These are phyloP conservation scores for Fraxinus americana DNA, from an alignment of 257 asterid species.

Conservation along the genomic window DNA sequence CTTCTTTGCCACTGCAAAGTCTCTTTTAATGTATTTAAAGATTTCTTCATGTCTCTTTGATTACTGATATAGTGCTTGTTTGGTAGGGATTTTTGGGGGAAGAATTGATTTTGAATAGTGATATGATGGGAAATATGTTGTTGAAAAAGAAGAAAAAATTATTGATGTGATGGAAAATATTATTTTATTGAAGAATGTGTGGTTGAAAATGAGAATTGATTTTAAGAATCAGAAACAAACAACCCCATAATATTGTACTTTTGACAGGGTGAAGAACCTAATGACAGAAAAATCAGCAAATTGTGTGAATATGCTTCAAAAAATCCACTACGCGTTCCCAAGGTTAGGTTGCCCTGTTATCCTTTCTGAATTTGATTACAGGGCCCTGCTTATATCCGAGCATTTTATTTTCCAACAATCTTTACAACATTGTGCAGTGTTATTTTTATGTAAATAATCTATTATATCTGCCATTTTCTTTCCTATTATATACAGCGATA, in stretches of 20 bases:
- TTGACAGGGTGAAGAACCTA: conserved; percentile 71
- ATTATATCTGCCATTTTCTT: neutral
- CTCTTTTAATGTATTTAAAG: conserved; percentile 1
- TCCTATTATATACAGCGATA: neutral
- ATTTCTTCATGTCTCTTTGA: conserved; percentile 8
- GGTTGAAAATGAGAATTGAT: too few species aligned
- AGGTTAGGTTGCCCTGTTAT: conserved; percentile 50
- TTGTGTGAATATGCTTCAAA: conserved; percentile 78
- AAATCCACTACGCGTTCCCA: conserved; percentile 80
- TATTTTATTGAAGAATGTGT: too few species aligned
- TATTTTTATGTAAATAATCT: neutral
- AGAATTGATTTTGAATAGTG: too few species aligned
- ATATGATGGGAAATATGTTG: too few species aligned
- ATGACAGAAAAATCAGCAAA: conserved; percentile 69
- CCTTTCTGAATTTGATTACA: conserved; percentile 7
- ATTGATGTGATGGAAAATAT: too few species aligned
- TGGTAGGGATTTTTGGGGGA: too few species aligned
- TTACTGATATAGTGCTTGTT: conserved; percentile 23
- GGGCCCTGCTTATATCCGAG: neutral
- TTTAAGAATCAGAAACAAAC: too few species aligned
- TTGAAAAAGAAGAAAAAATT: too few species aligned
- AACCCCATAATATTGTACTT: conserved; percentile 26
- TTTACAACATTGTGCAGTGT: neutral
- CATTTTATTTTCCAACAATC: neutral
- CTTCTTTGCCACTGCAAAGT: neutral